A percentile compares a stretch with the other conserved stretches of the same genome.
Evolutionary conservation across 192 early-diverging fungal genomes (phyloP).

Genomic region (Diversispora eburnea): DNA sequence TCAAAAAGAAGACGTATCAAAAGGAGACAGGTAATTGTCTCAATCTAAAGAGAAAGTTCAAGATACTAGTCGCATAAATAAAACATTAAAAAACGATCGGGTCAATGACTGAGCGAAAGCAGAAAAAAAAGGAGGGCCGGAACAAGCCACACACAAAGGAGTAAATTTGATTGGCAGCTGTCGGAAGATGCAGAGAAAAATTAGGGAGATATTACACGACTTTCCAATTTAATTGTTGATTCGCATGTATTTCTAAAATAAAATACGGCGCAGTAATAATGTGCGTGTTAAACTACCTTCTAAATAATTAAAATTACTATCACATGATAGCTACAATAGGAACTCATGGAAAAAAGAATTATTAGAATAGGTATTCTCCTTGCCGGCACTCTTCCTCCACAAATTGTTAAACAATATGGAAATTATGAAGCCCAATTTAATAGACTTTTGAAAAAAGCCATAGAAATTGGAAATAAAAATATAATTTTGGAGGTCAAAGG

Average conservation of each 20-base stretch:
- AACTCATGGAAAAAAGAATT: not conserved
- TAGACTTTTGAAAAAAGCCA: constrained; percentile 16
- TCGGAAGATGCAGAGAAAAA: not conserved
- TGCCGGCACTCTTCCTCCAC: not conserved
- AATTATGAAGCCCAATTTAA: constrained; percentile 9
- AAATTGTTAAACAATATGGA: not conserved
- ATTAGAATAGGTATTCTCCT: constrained; percentile 9
- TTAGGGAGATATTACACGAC: constrained; percentile 3
- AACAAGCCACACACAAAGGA: constrained; percentile 16
- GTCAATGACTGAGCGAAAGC: not conserved
- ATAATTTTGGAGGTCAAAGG: not conserved
- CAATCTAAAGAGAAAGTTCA: constrained; percentile 15
- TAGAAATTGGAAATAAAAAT: too few species aligned
- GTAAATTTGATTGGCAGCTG: constrained; percentile 8
- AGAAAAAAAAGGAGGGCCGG: constrained; percentile 6
- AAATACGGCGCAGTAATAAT: not conserved
- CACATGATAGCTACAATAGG: too few species aligned
- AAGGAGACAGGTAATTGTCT: constrained; percentile 12
- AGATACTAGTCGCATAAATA: constrained; percentile 17
- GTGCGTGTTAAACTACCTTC: too few species aligned
- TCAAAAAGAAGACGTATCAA: constrained; percentile 14
- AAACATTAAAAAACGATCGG: constrained; percentile 14
- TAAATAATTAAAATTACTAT: too few species aligned
- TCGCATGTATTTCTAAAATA: not conserved
- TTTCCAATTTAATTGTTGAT: constrained; percentile 6